Conservation (phyloP, 2,329 filamentous ascomycete genomes). For the Aspergillus phoenicis region DNA sequence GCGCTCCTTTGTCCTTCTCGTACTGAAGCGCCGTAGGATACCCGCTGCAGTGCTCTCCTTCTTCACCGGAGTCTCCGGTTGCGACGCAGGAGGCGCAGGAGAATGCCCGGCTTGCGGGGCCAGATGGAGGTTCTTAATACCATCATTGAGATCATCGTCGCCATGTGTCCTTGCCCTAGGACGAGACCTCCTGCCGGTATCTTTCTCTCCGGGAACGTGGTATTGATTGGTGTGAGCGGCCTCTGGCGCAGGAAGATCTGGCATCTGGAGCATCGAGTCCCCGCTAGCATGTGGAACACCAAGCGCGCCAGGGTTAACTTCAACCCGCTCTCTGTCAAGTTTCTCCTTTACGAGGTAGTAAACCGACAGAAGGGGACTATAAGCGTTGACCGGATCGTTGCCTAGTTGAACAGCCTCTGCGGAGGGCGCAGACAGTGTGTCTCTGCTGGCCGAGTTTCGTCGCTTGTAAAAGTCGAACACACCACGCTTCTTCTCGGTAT, state of each 20-base stretch:
- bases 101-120: conserved; percentile 52
- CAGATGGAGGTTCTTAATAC: conserved; percentile 66
- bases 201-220: conserved; percentile 86
- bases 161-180: conserved; percentile 90
- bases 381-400: conserved; percentile 88
- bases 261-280: conserved; percentile 63
- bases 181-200: conserved; percentile 78
- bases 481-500: conserved; percentile 77
- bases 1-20: conserved; percentile 69
- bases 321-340: conserved; percentile 72
- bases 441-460: conserved; percentile 84
- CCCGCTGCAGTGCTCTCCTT: conserved; percentile 88
- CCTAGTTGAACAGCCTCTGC: conserved; percentile 81
- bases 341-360: conserved; percentile 98
- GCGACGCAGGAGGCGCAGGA: conserved; percentile 58
- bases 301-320: conserved; percentile 61
- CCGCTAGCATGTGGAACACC: conserved; percentile 59
- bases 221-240: conserved; percentile 90
- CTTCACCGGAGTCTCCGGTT: conserved; percentile 64
- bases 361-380: conserved; percentile 85
- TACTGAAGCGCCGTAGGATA: conserved; percentile 86
- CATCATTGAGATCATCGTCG: conserved; percentile 83
- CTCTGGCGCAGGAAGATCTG: conserved; percentile 77
- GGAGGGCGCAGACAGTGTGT: conserved; percentile 82
- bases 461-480: conserved; percentile 98